Percentiles rank a stretch among this genome's conserved stretches.
Evolutionary conservation across 257 asterid species (phyloP).

Genomic region (Solanum raphanifolium): DNA sequence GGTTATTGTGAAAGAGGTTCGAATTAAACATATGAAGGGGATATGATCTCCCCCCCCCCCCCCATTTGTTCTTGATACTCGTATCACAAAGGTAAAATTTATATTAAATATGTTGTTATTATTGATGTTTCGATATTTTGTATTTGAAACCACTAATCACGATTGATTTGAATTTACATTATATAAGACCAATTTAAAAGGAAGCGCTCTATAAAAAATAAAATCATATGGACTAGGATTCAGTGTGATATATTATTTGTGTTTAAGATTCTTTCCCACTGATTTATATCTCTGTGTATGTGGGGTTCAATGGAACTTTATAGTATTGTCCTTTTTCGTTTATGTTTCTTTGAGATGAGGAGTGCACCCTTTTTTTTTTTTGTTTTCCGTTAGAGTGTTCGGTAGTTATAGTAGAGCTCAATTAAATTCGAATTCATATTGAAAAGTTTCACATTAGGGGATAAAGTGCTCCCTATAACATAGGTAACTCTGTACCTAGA

Average conservation of each 20-base stretch:
- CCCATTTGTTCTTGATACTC: neutral
- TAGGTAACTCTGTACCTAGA: no score
- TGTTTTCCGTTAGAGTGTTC: fast-evolving
- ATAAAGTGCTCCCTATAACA: no score
- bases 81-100: no score
- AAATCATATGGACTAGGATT: neutral
- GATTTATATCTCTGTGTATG: neutral
- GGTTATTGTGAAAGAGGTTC: neutral
- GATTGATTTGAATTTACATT: neutral
- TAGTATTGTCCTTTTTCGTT: neutral
- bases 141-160: neutral
- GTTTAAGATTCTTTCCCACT: neutral
- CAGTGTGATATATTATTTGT: neutral
- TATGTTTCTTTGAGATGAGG: neutral
- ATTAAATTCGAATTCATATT: fast-evolving
- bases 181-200: neutral
- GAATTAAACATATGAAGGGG: neutral
- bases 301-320: neutral
- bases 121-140: neutral
- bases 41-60: neutral
- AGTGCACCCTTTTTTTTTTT: neutral
- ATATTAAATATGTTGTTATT: neutral
- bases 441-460: no score
- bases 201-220: neutral
- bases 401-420: fast-evolving